Conservation (phyloP, 768 basidiomycete species). For the Boletus sp. region DNA sequence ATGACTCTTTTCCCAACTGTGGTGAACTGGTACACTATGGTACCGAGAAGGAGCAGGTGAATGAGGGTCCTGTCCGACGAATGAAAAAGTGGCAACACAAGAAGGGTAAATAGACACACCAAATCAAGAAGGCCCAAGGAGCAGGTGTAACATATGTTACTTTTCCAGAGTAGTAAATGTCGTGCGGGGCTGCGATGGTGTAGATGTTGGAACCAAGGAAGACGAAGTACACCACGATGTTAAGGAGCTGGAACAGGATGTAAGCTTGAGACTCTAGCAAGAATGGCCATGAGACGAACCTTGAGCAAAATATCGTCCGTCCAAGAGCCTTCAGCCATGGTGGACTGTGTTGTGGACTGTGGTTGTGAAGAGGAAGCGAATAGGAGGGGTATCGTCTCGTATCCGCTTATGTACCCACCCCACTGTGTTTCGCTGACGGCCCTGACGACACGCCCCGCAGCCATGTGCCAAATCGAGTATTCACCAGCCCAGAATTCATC, state of each 20-base stretch:
- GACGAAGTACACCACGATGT: conserved; percentile 77
- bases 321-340: conserved; percentile 59
- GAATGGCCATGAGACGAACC: conserved; percentile 33
- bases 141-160: conserved; percentile 95
- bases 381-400: conserved; percentile 16
- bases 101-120: conserved; percentile 42
- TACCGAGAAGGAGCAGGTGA: conserved; percentile 87
- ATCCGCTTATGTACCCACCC: conserved; percentile 28
- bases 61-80: conserved; percentile 65
- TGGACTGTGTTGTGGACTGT: conserved; percentile 10
- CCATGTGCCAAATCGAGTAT: conserved; percentile 10
- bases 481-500: not conserved
- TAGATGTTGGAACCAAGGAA: conserved; percentile 92
- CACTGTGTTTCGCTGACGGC: not conserved
- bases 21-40: conserved; percentile 88
- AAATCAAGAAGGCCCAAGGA: conserved; percentile 88
- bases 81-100: conserved; percentile 7
- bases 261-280: not conserved
- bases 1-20: conserved; percentile 70
- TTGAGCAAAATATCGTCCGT: conserved; percentile 82
- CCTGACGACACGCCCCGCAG: conserved; percentile 21
- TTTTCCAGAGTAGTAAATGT: conserved; percentile 68
- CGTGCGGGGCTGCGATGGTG: conserved; percentile 72
- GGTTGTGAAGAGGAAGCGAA: conserved; percentile 7
- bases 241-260: conserved; percentile 50